A percentile compares a stretch with the other conserved stretches of the same genome.
phyloP scores from a whole-genome alignment of 441 rosid species.

The Populus hybrid region DNA sequence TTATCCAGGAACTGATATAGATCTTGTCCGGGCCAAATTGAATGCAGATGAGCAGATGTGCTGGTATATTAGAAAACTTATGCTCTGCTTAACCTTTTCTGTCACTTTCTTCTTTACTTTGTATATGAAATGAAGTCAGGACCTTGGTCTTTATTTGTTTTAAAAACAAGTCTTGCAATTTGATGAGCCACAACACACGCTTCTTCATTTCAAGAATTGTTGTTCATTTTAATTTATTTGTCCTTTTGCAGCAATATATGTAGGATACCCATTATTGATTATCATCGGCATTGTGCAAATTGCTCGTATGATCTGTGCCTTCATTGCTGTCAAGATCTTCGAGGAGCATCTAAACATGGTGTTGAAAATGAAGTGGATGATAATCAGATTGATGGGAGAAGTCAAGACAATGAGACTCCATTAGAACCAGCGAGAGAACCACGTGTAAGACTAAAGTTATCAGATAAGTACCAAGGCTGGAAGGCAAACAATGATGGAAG shows the following conservation, averaged over 20 bases:
- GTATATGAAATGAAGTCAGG: background rate
- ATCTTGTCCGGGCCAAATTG: conserved; percentile 75
- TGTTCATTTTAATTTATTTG: conserved; percentile 10
- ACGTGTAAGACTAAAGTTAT: conserved; percentile 44
- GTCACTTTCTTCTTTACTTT: background rate
- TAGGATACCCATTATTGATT: conserved; percentile 88
- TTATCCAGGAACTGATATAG: conserved; percentile 69
- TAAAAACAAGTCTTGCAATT: conserved; percentile 5
- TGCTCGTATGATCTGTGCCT: conserved; percentile 87
- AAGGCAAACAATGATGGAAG: conserved; percentile 75
- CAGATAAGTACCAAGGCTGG: conserved; percentile 72
- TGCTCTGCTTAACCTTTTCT: conserved; percentile 7
- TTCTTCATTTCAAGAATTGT: background rate
- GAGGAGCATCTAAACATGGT: conserved; percentile 44
- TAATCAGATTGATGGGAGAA: conserved; percentile 31
- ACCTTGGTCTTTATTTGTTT: conserved; percentile 1
- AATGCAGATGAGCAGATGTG: conserved; percentile 98
- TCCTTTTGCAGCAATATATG: conserved; percentile 73
- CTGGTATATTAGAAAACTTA: conserved; percentile 52
- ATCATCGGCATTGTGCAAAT: conserved; percentile 82
- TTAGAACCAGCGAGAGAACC: conserved; percentile 24
- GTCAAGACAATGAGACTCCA: conserved; percentile 27
- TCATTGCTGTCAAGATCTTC: conserved; percentile 92
- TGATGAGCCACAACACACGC: background rate
- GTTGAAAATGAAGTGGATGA: conserved; percentile 24